Base-by-base conservation (phyloP, 441 rosid genomes). In the Gossypium schwendimanii region DNA sequence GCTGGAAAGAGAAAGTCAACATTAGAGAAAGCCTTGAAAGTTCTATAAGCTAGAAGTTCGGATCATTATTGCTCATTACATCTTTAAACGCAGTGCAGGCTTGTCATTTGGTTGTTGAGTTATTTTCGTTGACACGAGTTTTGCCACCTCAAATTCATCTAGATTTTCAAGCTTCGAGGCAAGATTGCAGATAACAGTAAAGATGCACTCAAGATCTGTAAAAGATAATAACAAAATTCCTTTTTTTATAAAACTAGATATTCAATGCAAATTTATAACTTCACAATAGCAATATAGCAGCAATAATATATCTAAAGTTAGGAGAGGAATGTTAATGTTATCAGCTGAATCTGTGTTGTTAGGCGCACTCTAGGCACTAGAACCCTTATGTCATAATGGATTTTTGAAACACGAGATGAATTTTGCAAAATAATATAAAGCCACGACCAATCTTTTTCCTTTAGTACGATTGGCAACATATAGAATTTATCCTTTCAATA, bases 171-270 rank as follows among this genome's bases (percentile, higher is more conserved):
- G 78, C 73, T 84, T 90, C 23, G 93, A 84, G 67, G 87, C 98
- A 71, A 94, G 87, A 83, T 87, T 89, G 84, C 99, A 96, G 77
- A 96, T 91, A 24, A 96, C 93, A 63, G 96, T 89, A 87, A 91
- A 96, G 82, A 89, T 84, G 70, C 98, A 96, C 84, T 96, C 98
- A 33, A 93, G 91, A 85, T 96, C 98, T 93, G 87, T 45, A 72
- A 64, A 3, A 74, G 18, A 69, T 41, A 28, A 39, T 11, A 31
- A 74, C 18, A 72, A n/a, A 23, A 15, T 33, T 36, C 50, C 2
- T 23, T 33, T 39, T 60, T 52, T 67, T 36, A 70, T 20, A 52
- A 70, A 64, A 28, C 36, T 60, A 64, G 55, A 70, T n/a, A 31
- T 47, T 47, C 54, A 47, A 65, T 23, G 55, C 17, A 23, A n/a